Evolutionary conservation across 352 stramenopile species (phyloP).

Genomic region (Phytophthora multivora): DNA sequence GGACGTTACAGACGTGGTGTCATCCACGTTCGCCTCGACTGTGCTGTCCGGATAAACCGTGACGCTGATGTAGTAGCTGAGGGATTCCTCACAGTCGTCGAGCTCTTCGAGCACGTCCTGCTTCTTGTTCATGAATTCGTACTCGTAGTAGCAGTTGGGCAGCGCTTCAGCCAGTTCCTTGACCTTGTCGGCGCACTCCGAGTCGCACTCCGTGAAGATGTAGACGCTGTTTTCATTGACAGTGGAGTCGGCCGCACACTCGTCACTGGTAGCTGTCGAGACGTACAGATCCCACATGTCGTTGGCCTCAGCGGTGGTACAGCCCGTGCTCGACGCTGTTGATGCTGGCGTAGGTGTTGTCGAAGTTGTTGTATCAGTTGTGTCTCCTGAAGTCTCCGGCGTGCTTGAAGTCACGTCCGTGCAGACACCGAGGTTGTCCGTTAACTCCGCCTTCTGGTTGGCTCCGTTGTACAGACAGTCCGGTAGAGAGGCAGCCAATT

Average conservation of each 20-base stretch:
- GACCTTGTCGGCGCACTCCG: slow-evolving; percentile 28
- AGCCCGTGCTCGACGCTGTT: slow-evolving; percentile 20
- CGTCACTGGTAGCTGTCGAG: slow-evolving; percentile 25
- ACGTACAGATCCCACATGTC: slow-evolving; percentile 28
- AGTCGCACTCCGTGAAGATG: slow-evolving; percentile 38
- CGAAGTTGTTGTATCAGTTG: neutral
- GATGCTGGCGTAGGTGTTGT: slow-evolving; percentile 13
- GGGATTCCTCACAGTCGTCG: slow-evolving; percentile 6
- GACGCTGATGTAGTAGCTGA: slow-evolving; percentile 13
- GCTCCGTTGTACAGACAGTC: slow-evolving; percentile 28
- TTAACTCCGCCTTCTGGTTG: slow-evolving; percentile 25
- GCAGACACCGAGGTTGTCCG: slow-evolving; percentile 16
- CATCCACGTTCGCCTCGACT: neutral
- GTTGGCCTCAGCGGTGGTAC: slow-evolving; percentile 17
- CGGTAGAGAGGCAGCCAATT: slow-evolving; percentile 17
- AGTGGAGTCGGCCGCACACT: slow-evolving; percentile 30
- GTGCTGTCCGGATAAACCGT: slow-evolving; percentile 13
- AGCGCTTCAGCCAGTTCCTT: slow-evolving; percentile 23
- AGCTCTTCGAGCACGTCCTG: slow-evolving; percentile 22
- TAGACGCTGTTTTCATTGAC: slow-evolving; percentile 31
- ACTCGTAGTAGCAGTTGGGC: slow-evolving; percentile 44
- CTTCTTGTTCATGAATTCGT: slow-evolving; percentile 44
- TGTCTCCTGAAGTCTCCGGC: neutral
- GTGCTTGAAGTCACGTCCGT: slow-evolving; percentile 9
- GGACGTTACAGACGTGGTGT: neutral